Conservation (phyloP, 2,329 filamentous ascomycete genomes). For the Claviceps spartinae region DNA sequence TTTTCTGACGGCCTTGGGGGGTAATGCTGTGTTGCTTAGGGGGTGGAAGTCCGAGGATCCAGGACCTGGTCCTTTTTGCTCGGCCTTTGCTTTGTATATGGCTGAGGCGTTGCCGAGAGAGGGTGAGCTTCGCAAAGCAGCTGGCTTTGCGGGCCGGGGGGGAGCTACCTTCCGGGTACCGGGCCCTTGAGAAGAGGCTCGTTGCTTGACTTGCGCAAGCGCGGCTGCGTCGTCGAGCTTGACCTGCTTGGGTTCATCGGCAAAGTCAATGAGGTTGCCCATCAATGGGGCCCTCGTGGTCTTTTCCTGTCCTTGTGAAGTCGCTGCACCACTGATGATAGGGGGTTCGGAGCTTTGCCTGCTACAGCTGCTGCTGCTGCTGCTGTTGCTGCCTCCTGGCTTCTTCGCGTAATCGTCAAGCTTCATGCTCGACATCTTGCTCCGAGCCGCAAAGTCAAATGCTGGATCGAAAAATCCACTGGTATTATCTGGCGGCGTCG, state of each 20-base stretch:
- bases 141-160: conserved; percentile 44
- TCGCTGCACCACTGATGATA: neutral
- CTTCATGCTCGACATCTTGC: conserved; percentile 14
- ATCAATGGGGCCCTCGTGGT: conserved; percentile 27
- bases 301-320: conserved; percentile 7
- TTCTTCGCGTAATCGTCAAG: conserved; percentile 11
- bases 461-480: conserved; percentile 64
- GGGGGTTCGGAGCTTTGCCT: conserved; percentile 15
- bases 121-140: conserved; percentile 34
- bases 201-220: conserved; percentile 16
- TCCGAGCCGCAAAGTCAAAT: conserved; percentile 17
- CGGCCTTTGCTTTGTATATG: neutral
- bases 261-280: conserved; percentile 48
- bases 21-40: neutral
- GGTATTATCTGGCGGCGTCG: conserved; percentile 56
- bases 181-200: conserved; percentile 12
- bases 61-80: conserved; percentile 20
- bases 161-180: conserved; percentile 28
- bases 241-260: conserved; percentile 33
- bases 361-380: neutral
- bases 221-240: conserved; percentile 21
- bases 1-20: conserved; percentile 24
- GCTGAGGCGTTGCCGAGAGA: conserved; percentile 11
- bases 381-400: neutral
- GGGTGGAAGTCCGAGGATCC: conserved; percentile 18